Evolutionary conservation across 2,329 filamentous ascomycete species (phyloP).

Genomic region (Fusarium odoratissimum): DNA sequence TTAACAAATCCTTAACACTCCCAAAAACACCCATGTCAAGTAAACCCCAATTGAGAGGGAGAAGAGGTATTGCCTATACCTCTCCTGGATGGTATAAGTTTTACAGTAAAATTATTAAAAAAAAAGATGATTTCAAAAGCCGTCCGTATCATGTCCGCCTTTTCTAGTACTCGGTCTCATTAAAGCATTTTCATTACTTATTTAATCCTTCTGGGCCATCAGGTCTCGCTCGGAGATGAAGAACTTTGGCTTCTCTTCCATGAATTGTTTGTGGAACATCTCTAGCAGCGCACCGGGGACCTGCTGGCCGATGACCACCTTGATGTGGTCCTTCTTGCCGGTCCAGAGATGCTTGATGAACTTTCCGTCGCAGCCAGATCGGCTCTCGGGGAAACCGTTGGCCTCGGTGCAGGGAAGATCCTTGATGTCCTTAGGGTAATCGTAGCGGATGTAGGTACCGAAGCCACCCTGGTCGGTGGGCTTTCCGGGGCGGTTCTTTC

Average conservation of each 20-base stretch:
- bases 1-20: constrained; percentile 34
- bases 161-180: constrained; percentile 36
- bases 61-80: constrained; percentile 26
- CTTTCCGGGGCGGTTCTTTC: constrained; percentile 50
- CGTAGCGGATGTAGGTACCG: constrained; percentile 57
- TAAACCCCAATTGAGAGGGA: constrained; percentile 17
- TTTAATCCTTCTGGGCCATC: constrained; percentile 41
- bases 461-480: constrained; percentile 59
- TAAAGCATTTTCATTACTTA: constrained; percentile 39
- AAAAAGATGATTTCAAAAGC: constrained; percentile 33
- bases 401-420: constrained; percentile 56
- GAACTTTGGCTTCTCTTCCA: constrained; percentile 49
- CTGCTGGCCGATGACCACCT: constrained; percentile 53
- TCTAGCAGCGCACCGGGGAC: constrained; percentile 52
- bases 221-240: constrained; percentile 53
- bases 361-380: constrained; percentile 53
- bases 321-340: constrained; percentile 54
- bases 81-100: constrained; percentile 41
- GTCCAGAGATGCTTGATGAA: constrained; percentile 60
- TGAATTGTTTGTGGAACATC: constrained; percentile 52
- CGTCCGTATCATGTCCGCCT: constrained; percentile 34
- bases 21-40: constrained; percentile 43
- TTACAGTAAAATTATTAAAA: constrained; percentile 45
- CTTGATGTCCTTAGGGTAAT: constrained; percentile 55
- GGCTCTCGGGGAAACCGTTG: constrained; percentile 56